These are phyloP conservation scores for Sutorius eximius DNA, from an alignment of 1,284 basidiomycete genomes.

Conservation along the genomic window DNA sequence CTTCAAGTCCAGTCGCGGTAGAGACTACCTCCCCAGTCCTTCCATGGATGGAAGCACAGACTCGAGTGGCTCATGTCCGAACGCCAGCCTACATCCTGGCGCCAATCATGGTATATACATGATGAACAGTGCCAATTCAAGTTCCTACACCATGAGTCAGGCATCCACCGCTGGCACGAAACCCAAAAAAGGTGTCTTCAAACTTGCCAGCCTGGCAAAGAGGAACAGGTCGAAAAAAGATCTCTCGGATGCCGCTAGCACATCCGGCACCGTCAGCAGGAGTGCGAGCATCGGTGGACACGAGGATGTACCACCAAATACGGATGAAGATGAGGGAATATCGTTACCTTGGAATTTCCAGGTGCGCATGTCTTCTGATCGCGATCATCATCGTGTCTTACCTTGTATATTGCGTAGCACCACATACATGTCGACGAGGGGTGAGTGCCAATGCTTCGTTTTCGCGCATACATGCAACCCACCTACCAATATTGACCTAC, in stretches of 20 bases:
- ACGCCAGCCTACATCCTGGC: conserved; percentile 3
- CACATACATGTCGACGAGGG: conserved; percentile 78
- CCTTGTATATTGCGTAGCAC: conserved; percentile 46
- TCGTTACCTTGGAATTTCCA: conserved; percentile 75
- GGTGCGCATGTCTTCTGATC: conserved; percentile 40
- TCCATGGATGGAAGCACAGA: conserved; percentile 34
- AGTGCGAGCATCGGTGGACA: conserved; percentile 16
- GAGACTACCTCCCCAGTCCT: conserved; percentile 22
- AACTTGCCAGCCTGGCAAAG: conserved; percentile 23
- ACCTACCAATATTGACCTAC: neutral
- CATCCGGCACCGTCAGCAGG: conserved; percentile 9
- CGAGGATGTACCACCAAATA: conserved; percentile 22
- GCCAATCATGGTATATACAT: conserved; percentile 15
- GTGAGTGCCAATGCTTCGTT: conserved; percentile 39
- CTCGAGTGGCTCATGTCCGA: conserved; percentile 26
- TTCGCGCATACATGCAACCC: neutral
- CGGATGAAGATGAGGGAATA: conserved; percentile 58
- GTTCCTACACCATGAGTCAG: conserved; percentile 15
- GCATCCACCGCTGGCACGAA: conserved; percentile 7
- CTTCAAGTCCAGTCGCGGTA: conserved; percentile 21
- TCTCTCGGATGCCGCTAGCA: conserved; percentile 28
- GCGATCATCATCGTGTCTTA: neutral
- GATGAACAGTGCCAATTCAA: conserved; percentile 15
- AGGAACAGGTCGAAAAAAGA: conserved; percentile 41
- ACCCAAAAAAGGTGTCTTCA: conserved; percentile 31